phyloP scores from a whole-genome alignment of 495 filamentous ascomycete genomes.

The Cenococcum geophilum region DNA sequence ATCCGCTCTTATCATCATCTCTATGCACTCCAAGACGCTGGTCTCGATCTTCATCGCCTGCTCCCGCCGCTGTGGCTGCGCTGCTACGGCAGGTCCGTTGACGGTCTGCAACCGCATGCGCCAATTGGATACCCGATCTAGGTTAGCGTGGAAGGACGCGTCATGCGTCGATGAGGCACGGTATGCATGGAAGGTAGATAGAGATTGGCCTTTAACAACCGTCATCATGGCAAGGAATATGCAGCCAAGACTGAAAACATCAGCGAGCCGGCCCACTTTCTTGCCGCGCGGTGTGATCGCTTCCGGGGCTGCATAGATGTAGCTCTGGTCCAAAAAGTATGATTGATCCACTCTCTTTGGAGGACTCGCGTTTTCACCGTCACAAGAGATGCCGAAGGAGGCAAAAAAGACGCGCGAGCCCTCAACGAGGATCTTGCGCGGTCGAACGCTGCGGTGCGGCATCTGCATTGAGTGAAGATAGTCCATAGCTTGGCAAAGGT shows the following conservation, averaged over 20 bases:
- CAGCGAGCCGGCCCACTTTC: conserved; percentile 14
- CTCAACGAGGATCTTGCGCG: conserved; percentile 33
- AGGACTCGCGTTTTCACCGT: conserved; percentile 14
- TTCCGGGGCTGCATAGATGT: conserved; percentile 34
- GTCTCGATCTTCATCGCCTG: conserved; percentile 22
- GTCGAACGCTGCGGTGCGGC: conserved; percentile 27
- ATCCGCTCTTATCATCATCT: conserved; percentile 23
- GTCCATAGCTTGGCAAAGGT: conserved; percentile 31
- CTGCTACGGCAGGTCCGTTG: not conserved
- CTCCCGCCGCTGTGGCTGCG: conserved; percentile 9
- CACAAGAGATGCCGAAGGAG: conserved; percentile 25
- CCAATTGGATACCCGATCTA: conserved; percentile 28
- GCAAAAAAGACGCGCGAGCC: conserved; percentile 26
- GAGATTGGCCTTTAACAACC: conserved; percentile 18
- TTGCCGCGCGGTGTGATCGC: conserved; percentile 23
- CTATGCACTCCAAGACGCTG: conserved; percentile 19
- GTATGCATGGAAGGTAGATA: conserved; percentile 20
- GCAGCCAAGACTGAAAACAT: conserved; percentile 28
- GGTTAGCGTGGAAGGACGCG: conserved; percentile 33
- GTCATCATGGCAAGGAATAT: conserved; percentile 33
- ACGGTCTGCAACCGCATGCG: conserved; percentile 22
- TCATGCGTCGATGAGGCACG: conserved; percentile 23
- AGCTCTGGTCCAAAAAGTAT: conserved; percentile 25
- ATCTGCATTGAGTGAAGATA: conserved; percentile 30
- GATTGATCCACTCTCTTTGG: conserved; percentile 19